Evolutionary conservation across 2,329 filamentous ascomycete genomes (phyloP), one percentile per base, ranked within the genome.

Genomic region (Pyricularia pennisetigena): DNA sequence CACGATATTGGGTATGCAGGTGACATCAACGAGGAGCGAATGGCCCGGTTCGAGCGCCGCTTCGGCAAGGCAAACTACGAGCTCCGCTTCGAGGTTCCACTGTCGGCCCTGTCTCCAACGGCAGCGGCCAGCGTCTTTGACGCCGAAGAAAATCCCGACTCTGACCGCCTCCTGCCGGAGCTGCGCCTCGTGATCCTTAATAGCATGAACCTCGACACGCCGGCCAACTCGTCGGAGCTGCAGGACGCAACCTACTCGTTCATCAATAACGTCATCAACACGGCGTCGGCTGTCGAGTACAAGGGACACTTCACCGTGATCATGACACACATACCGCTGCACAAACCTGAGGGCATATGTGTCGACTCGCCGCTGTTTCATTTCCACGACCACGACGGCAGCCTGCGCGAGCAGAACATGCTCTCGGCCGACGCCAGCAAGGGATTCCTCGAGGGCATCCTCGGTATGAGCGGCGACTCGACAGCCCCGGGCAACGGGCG

Each of bases 1-100:
- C 95, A 99, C 76, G 95, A 99, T 77, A 89, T 99, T 74, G 95
- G 95, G 41, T 99, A 99, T 76, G 93, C 94, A 0, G 95, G 95
- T 3, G 95, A 99, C 77, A 84, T 98, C 70, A 93, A 90, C 59
- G 80, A 84, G n/a, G 83, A 87, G 70, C 87, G 93, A 3, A 82
- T 97, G 68, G 82, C 86, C 30, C 86, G 95, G 1, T 99, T 98
- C 75, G 93, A 97, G 79, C 83, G 85, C 26, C 85, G 86, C 1
- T 99, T 97, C 80, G 95, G 95, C 68, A 91, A 88, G 71, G 88
- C 91, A 23, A 97, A 98, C 77, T 99, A 97, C 84, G 93, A 97
- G 75, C 84, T 97, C 12, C 86, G 89, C 41, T 98, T 87, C 75
- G 85, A 85, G 77, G 76, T 90, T 69, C 84, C 86, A 68, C 71